Percentiles rank a stretch among this genome's conserved stretches.
Evolutionary conservation across 768 basidiomycete genomes (phyloP).

Genomic region (Termitomyces sp.): DNA sequence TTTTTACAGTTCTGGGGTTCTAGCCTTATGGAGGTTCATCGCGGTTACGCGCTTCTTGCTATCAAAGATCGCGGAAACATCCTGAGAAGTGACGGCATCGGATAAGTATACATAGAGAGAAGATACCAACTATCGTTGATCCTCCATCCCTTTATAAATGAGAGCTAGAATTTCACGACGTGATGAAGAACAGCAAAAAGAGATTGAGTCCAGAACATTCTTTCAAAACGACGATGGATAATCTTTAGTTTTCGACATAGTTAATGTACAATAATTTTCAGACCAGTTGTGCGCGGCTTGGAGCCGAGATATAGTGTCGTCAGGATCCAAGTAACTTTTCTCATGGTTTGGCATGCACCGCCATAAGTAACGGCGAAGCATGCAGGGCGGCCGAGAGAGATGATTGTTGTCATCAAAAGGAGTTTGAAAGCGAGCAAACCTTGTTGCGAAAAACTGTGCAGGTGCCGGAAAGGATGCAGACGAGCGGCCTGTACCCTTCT

Average conservation of each 20-base stretch:
- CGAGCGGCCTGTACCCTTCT: constrained; percentile 31
- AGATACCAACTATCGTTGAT: not conserved
- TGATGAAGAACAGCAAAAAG: too few relatives aligned
- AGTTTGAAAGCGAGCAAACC: constrained; percentile 28
- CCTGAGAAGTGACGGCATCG: not conserved
- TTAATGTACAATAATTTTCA: too few relatives aligned
- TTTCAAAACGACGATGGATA: not conserved
- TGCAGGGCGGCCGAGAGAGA: not conserved
- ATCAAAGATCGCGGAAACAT: not conserved
- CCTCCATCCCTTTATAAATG: not conserved
- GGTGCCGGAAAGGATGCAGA: constrained; percentile 58
- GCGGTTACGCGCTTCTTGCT: not conserved
- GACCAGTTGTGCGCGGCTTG: too few relatives aligned
- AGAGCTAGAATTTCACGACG: not conserved
- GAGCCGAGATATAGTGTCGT: too few relatives aligned
- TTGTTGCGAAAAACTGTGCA: constrained; percentile 72
- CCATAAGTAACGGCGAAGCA: not conserved
- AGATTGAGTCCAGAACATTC: not conserved
- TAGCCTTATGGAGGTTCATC: not conserved
- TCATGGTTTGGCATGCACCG: too few relatives aligned
- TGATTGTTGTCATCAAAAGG: constrained; percentile 2
- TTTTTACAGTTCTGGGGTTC: not conserved
- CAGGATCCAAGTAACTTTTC: not conserved
- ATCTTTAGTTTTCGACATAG: too few relatives aligned
- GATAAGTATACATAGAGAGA: not conserved